These are phyloP conservation scores for Xylariales sp. DNA, from an alignment of 2,329 filamentous ascomycete species.

Conservation along the genomic window DNA sequence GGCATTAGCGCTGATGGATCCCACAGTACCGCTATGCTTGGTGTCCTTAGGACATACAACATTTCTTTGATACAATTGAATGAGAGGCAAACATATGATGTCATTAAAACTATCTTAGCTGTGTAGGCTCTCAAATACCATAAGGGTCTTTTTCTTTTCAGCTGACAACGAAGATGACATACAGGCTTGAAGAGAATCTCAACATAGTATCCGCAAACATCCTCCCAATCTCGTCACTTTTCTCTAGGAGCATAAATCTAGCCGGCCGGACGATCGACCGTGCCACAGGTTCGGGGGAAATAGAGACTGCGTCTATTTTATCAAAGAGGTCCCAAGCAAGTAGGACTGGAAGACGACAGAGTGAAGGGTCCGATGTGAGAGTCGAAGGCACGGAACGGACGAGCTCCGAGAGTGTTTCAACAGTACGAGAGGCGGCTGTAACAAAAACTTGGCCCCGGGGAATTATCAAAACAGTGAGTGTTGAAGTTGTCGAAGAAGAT, in stretches of 20 bases:
- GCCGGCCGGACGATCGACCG: slow-evolving; percentile 41
- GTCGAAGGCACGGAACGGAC: slow-evolving; percentile 44
- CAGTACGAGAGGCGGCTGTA: slow-evolving; percentile 33
- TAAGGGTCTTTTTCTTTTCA: not conserved
- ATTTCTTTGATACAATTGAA: slow-evolving; percentile 47
- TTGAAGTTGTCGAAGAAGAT: slow-evolving; percentile 52
- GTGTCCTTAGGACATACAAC: slow-evolving; percentile 52
- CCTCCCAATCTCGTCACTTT: slow-evolving; percentile 51
- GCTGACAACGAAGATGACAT: not conserved
- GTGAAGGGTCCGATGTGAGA: slow-evolving; percentile 43
- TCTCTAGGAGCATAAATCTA: slow-evolving; percentile 40
- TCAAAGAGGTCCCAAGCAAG: slow-evolving; percentile 37
- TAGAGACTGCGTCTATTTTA: slow-evolving; percentile 40
- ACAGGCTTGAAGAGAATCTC: slow-evolving; percentile 53
- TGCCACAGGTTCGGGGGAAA: slow-evolving; percentile 32
- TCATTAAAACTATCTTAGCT: slow-evolving; percentile 51
- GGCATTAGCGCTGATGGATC: slow-evolving; percentile 9
- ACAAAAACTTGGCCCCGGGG: slow-evolving; percentile 49
- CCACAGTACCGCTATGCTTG: slow-evolving; percentile 49
- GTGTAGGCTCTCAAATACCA: slow-evolving; percentile 42
- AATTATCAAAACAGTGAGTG: slow-evolving; percentile 55
- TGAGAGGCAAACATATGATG: slow-evolving; percentile 47
- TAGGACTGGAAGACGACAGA: slow-evolving; percentile 36
- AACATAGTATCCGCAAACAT: slow-evolving; percentile 54
- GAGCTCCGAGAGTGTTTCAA: slow-evolving; percentile 37